These are phyloP conservation scores for Phaffomyces thermotolerans DNA, from an alignment of 805 yeast species.

Conservation along the genomic window DNA sequence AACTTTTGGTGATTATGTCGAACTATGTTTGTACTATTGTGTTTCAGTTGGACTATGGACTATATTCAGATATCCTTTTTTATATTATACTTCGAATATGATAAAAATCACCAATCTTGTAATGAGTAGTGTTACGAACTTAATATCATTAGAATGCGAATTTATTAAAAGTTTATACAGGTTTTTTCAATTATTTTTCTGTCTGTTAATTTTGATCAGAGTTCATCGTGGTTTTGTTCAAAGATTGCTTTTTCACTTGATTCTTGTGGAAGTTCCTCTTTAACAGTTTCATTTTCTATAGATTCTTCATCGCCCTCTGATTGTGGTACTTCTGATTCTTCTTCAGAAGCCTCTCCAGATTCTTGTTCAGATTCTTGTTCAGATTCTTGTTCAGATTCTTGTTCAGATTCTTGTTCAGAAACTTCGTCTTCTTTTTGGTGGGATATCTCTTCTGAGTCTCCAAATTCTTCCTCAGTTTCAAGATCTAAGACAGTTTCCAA, in stretches of 20 bases:
- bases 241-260: not conserved
- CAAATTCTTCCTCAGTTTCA: too few species aligned
- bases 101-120: too few species aligned
- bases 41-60: too few species aligned
- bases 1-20: too few species aligned
- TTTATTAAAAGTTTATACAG: too few species aligned
- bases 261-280: not conserved
- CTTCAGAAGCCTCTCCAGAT: too few species aligned
- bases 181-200: not conserved
- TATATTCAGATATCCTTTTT: not conserved
- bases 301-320: not conserved
- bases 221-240: slow-evolving; percentile 10
- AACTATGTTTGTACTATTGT: too few species aligned
- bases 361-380: not conserved
- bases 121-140: too few species aligned
- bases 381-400: not conserved
- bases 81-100: not conserved
- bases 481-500: too few species aligned
- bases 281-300: not conserved
- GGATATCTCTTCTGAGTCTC: not conserved
- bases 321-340: not conserved
- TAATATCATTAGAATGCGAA: too few species aligned
- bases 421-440: not conserved
- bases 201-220: slow-evolving; percentile 2
- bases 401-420: not conserved